Percentiles rank a stretch among this genome's conserved stretches.
phyloP scores from a whole-genome alignment of 2,329 filamentous ascomycete species.

The Bisporella sp. region DNA sequence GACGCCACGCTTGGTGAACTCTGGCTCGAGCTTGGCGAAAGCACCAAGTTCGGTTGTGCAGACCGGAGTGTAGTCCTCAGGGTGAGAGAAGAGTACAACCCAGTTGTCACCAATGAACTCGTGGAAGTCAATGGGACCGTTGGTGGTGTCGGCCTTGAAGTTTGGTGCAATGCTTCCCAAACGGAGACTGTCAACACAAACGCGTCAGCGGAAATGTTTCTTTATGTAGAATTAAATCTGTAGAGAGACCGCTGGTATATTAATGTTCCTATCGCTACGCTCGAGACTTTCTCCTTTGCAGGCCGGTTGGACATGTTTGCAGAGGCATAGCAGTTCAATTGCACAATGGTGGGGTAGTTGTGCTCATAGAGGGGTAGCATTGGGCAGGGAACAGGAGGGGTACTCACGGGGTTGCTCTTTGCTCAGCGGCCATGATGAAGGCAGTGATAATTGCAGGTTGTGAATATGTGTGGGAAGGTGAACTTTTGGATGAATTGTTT shows the following conservation, averaged over 20 bases:
- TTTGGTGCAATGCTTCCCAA: constrained; percentile 66
- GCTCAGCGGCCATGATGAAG: background rate
- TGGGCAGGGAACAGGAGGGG: background rate
- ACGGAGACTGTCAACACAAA: constrained; percentile 42
- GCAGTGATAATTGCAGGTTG: background rate
- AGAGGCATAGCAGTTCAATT: background rate
- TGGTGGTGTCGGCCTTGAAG: constrained; percentile 76
- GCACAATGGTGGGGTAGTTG: background rate
- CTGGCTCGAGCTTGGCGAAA: constrained; percentile 80
- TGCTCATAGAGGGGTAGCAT: background rate
- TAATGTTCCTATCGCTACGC: background rate
- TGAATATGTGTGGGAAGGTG: background rate
- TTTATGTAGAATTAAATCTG: background rate
- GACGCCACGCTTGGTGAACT: constrained; percentile 79
- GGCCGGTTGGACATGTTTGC: background rate
- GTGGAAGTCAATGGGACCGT: constrained; percentile 75
- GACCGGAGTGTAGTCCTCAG: constrained; percentile 87
- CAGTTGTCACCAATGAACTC: constrained; percentile 73
- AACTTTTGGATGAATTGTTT: background rate
- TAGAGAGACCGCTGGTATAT: background rate
- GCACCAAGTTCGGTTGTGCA: constrained; percentile 95
- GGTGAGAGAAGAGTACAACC: constrained; percentile 80
- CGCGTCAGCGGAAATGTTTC: background rate
- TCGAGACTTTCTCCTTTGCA: too few species aligned
- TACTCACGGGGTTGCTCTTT: background rate